These are phyloP conservation scores for Jackrogersella minutella DNA, from an alignment of 495 filamentous ascomycete species.

Conservation along the genomic window DNA sequence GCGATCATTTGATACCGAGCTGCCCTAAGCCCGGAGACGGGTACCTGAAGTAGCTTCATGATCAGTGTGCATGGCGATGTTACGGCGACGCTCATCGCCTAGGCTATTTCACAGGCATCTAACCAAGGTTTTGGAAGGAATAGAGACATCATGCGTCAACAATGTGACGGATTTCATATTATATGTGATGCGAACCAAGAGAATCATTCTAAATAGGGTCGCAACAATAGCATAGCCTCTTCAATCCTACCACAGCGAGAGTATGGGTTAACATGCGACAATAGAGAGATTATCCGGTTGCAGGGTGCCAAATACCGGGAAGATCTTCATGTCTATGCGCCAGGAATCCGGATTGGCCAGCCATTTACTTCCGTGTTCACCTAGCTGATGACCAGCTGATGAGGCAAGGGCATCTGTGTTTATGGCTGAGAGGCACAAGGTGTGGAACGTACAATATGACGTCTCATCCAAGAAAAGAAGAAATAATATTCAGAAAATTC, in stretches of 20 bases:
- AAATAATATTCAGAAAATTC: not conserved
- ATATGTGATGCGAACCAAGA: conserved; percentile 25
- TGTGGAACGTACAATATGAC: conserved; percentile 35
- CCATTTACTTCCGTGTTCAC: not conserved
- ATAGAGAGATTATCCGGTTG: not conserved
- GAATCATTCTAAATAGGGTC: conserved; percentile 10
- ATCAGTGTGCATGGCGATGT: conserved; percentile 1
- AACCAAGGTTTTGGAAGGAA: conserved; percentile 9
- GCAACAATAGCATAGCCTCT: conserved; percentile 21
- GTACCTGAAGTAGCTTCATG: conserved; percentile 30
- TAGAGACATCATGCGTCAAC: conserved; percentile 36
- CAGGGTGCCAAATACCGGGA: not conserved
- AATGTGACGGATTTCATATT: conserved; percentile 40
- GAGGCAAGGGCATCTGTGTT: conserved; percentile 2
- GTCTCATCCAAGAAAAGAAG: conserved; percentile 24
- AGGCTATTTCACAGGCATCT: conserved; percentile 1
- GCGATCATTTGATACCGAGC: conserved; percentile 38
- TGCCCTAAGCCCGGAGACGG: not conserved
- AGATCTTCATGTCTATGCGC: conserved; percentile 1
- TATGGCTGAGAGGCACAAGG: conserved; percentile 12
- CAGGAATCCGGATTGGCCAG: conserved; percentile 10
- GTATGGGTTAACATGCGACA: conserved; percentile 1
- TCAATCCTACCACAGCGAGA: not conserved
- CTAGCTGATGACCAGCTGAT: conserved; percentile 9
- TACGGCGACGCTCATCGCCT: not conserved